Evolutionary conservation across 2,329 filamentous ascomycete genomes (phyloP).

Genomic region (Diaporthe australafricana): DNA sequence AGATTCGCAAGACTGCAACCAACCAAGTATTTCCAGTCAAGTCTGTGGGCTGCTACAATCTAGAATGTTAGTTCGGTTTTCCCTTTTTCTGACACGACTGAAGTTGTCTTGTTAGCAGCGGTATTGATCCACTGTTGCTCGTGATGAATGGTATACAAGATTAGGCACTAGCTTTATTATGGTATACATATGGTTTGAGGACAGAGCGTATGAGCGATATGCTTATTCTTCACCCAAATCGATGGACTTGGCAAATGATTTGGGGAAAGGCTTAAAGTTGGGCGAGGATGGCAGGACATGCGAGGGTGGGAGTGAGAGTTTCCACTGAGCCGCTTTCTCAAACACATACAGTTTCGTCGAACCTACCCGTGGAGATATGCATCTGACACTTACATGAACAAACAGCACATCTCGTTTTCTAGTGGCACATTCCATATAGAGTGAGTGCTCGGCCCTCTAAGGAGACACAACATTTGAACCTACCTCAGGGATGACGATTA

Average conservation of each 20-base stretch:
- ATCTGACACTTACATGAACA: background rate
- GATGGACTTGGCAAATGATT: background rate
- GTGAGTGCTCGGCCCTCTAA: background rate
- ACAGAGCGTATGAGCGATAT: background rate
- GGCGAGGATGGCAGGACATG: background rate
- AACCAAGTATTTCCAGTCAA: constrained; percentile 2
- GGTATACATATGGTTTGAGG: background rate
- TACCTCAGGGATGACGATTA: background rate
- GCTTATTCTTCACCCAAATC: background rate
- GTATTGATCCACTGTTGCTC: background rate
- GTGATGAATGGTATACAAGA: background rate
- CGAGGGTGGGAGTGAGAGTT: background rate
- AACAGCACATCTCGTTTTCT: background rate
- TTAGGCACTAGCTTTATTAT: background rate
- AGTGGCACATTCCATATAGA: background rate
- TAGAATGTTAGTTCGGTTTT: background rate
- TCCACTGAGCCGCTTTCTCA: background rate
- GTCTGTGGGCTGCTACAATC: background rate
- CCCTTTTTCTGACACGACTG: background rate
- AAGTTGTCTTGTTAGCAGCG: background rate
- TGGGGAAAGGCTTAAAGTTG: background rate
- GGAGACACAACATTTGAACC: background rate
- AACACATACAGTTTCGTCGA: constrained; percentile 7
- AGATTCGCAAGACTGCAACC: background rate
- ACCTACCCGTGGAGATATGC: background rate